Evolutionary conservation across 306 rosid genomes (phyloP), one percentile per base, ranked within the genome.

Genomic region (Glycyrrhiza uralensis): DNA sequence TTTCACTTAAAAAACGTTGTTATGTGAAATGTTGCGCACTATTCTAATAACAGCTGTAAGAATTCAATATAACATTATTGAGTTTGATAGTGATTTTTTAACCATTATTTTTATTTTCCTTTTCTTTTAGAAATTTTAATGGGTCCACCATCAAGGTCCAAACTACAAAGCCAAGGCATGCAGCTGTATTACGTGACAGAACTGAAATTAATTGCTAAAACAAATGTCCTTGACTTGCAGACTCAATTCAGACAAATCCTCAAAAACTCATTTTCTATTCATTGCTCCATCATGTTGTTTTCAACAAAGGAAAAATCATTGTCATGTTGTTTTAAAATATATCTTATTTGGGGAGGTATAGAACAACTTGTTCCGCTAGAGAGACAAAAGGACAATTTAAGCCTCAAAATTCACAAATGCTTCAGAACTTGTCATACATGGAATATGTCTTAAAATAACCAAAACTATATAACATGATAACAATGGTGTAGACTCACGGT

Each of bases 191-290:
- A 28, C 14, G 49, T 69, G 82, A 62, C 80, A 66, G 2, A 41
- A 24, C 63, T 47, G 32, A 69, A 49, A 81, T 30, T 6, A 23
- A 60, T 66, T 17, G 50, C 70, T 6, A 60, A n/a, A 20, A 18
- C 72, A 62, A 44, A 54, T 36, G 26, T 71, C 72, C 46, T 79
- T 81, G 87, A 86, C 83, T 75, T 66, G 79, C 85, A 70, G 89
- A 71, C 56, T n/a, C 23, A 24, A 71, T 78, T 78, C 57, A 47
- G 86, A 78, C 84, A 85, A 83, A 50, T 71, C 69, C 46, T 38
- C 62, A 35, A 70, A 44, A 30, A 56, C 62, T 57, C 42, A 60
- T 58, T 45, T 41, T 67, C 10, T 32, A 28, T 67, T 69, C 44
- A 11, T 66, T 32, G 15, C 13, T 24, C 63, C 80, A 65, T 13